Conservation (phyloP, 192 early-diverging fungal genomes). For the Dissophora globulifera region DNA sequence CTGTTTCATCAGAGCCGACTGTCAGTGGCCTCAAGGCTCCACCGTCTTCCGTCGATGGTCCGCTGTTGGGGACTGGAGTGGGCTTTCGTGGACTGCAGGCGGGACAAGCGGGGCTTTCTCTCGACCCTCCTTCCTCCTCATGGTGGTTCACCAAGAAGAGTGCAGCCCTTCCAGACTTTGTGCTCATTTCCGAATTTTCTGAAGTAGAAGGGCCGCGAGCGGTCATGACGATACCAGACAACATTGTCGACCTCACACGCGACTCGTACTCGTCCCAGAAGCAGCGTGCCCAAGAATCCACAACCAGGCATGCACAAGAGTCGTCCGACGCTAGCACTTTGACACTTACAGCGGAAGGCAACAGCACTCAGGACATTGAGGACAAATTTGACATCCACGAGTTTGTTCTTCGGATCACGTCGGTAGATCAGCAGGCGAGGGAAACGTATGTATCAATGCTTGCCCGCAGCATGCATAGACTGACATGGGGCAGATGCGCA, state of each 20-base stretch:
- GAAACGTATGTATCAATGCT: conserved; percentile 28
- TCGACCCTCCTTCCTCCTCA: conserved; percentile 15
- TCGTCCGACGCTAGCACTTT: conserved; percentile 16
- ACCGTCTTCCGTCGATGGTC: conserved; percentile 5
- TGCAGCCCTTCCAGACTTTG: conserved; percentile 56
- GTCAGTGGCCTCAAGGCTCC: conserved; percentile 13
- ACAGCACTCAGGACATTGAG: conserved; percentile 4
- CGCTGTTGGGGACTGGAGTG: neutral
- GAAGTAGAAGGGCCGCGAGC: conserved; percentile 63
- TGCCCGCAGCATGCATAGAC: neutral
- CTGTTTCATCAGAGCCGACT: conserved; percentile 2
- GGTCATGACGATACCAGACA: conserved; percentile 56
- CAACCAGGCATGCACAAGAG: conserved; percentile 23
- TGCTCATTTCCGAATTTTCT: conserved; percentile 64
- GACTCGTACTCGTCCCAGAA: conserved; percentile 45
- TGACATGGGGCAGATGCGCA: too few relatives aligned
- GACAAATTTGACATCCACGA: conserved; percentile 59
- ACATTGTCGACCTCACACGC: conserved; percentile 46
- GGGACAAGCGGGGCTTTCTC: neutral
- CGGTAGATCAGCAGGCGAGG: conserved; percentile 52
- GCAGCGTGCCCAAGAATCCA: conserved; percentile 25
- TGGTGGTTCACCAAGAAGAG: conserved; percentile 37
- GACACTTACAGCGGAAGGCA: conserved; percentile 15
- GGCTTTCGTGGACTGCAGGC: neutral
- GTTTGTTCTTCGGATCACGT: conserved; percentile 61